Conservation (phyloP, 352 stramenopile genomes). For the Phytophthora fragariae region DNA sequence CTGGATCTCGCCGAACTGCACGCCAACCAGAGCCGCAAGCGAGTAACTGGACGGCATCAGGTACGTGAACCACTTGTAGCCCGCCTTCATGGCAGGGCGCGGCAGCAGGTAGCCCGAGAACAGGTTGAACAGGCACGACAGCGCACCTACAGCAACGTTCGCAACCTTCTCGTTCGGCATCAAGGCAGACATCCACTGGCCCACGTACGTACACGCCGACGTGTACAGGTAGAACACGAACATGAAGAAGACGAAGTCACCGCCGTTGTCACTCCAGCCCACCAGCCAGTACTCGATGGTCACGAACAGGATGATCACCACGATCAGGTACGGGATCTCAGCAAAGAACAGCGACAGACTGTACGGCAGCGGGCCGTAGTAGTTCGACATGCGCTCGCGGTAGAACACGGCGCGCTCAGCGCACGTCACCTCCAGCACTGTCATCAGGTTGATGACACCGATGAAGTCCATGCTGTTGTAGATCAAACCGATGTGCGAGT, state of each 20-base stretch:
- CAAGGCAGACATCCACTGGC: constrained; percentile 70
- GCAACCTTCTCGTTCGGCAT: constrained; percentile 71
- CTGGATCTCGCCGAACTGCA: background rate
- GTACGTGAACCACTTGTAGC: constrained; percentile 68
- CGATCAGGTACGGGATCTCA: constrained; percentile 60
- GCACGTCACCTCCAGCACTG: constrained; percentile 60
- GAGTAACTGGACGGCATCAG: constrained; percentile 23
- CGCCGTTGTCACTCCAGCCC: constrained; percentile 38
- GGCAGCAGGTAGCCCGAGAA: constrained; percentile 60
- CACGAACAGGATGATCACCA: constrained; percentile 49
- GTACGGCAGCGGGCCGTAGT: constrained; percentile 72
- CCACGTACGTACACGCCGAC: constrained; percentile 59
- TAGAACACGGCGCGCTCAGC: constrained; percentile 65
- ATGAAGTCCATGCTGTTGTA: constrained; percentile 78
- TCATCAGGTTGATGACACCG: constrained; percentile 62
- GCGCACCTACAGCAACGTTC: constrained; percentile 66
- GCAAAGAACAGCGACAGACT: constrained; percentile 60
- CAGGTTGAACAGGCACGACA: constrained; percentile 68
- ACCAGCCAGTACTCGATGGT: constrained; percentile 69
- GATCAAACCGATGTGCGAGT: constrained; percentile 62
- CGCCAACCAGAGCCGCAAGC: background rate
- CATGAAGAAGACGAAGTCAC: constrained; percentile 43
- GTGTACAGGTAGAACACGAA: constrained; percentile 59
- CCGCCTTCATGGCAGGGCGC: constrained; percentile 43
- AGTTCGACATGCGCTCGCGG: constrained; percentile 71